Conservation (phyloP, 2,329 filamentous ascomycete genomes). For the Tolypocladium ovalisporum region DNA sequence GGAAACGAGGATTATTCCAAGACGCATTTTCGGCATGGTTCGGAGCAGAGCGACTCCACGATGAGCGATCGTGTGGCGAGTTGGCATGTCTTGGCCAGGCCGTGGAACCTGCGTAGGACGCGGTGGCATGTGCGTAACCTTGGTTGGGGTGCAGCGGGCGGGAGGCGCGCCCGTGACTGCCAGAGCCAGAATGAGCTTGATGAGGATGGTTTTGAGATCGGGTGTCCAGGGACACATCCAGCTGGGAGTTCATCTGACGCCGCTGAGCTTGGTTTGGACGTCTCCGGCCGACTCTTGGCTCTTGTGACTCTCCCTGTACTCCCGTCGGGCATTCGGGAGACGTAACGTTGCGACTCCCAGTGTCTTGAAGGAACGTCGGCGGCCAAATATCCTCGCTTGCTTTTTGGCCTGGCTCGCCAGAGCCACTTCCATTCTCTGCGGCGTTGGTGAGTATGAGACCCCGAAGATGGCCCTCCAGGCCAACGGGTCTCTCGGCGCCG, state of each 20-base stretch:
- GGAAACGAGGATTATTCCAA: background rate
- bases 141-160: background rate
- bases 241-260: slow-evolving; percentile 49
- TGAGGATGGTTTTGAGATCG: slow-evolving; percentile 19
- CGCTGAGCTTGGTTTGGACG: slow-evolving; percentile 53
- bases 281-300: slow-evolving; percentile 27
- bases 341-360: background rate
- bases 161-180: background rate
- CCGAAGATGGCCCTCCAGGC: slow-evolving; percentile 46
- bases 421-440: slow-evolving; percentile 1
- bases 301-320: slow-evolving; percentile 1
- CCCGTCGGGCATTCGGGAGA: background rate
- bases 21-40: background rate
- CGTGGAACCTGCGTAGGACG: background rate
- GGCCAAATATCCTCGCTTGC: background rate
- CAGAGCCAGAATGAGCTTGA: background rate
- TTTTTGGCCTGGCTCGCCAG: background rate
- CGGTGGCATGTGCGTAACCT: background rate
- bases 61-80: background rate
- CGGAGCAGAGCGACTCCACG: background rate
- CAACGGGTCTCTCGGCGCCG: slow-evolving; percentile 5
- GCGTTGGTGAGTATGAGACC: slow-evolving; percentile 48
- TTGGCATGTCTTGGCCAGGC: background rate
- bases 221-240: slow-evolving; percentile 44
- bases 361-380: background rate